Percentiles rank a stretch among this genome's conserved stretches.
Evolutionary conservation across 345 rosid genomes (phyloP).

Genomic region (Excoecaria agallocha): DNA sequence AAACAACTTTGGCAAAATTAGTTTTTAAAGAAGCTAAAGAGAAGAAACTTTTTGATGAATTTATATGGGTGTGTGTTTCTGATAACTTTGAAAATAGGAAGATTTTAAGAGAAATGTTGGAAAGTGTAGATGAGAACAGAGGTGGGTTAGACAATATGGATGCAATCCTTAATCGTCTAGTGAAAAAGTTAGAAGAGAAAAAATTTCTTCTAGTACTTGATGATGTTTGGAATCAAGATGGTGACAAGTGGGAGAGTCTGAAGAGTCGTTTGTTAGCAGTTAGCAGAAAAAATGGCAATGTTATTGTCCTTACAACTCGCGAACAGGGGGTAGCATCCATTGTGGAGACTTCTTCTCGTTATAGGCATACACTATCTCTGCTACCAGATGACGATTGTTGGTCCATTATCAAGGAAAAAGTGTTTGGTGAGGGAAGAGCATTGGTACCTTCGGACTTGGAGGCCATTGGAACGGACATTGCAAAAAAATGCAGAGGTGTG

Average conservation of each 20-base stretch:
- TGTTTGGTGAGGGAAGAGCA: not conserved
- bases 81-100: not conserved
- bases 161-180: not conserved
- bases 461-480: constrained; percentile 21
- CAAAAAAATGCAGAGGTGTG: constrained; percentile 19
- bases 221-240: constrained; percentile 24
- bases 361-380: not conserved
- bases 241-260: constrained; percentile 7
- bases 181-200: constrained; percentile 8
- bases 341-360: not conserved
- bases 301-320: constrained; percentile 19
- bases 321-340: constrained; percentile 15
- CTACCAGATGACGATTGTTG: constrained; percentile 15
- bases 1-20: constrained; percentile 17
- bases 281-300: not conserved
- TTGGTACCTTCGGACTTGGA: not conserved
- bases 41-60: not conserved
- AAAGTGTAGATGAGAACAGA: not conserved
- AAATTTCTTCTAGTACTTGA: constrained; percentile 22
- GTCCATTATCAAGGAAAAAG: constrained; percentile 15
- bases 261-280: constrained; percentile 3
- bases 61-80: constrained; percentile 20
- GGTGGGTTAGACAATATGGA: not conserved
- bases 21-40: not conserved
- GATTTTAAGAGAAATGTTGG: constrained; percentile 18